Evolutionary conservation across 768 basidiomycete species (phyloP), one percentile per base, ranked within the genome.

Genomic region (Kockovaella imperatae): DNA sequence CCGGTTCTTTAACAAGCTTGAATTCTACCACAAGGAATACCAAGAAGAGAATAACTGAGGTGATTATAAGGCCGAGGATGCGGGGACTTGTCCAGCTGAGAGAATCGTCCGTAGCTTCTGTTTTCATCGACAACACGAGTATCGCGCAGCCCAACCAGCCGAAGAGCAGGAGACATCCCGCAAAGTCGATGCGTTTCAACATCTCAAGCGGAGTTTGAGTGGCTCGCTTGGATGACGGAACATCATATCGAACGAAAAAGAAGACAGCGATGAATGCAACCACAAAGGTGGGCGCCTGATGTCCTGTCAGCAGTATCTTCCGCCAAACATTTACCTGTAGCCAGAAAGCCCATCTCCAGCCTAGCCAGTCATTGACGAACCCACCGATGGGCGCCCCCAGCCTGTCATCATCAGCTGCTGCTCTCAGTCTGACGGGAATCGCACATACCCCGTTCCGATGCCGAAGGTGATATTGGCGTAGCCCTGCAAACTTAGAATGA

Each of bases 291-390:
- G 91, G 91, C 42, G 86, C 75, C 82, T 96, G 70, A 15, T n/a
- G 24, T 7, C 17, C n/a, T 14, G 35, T 15, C 35, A 35, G 14
- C 20, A 24, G 35, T 13, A 7, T 8, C 15, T n/a, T 15, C n/a
- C 5, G 8, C 25, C n/a, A 29, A 20, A 39, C 7, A 18, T 76
- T 53, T 56, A 84, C 87, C 80, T 89, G 87, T 62, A 87, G 75
- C 57, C 83, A 78, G 74, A 95, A 95, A 35, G 90, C 87, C 48
- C 77, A 78, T 54, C 67, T 85, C 88, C 87, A 90, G 55, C 87
- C 87, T 64, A 86, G 81, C 8, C 59, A 75, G 67, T 90, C 88
- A 68, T 86, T 85, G 53, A 87, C 77, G 38, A 59, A 50, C 18
- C 64, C 69, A 15, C 73, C 74, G 2, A 73, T 41, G 0, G 72